Conservation (phyloP, 768 basidiomycete genomes). For the Coprinopsis cinerea region DNA sequence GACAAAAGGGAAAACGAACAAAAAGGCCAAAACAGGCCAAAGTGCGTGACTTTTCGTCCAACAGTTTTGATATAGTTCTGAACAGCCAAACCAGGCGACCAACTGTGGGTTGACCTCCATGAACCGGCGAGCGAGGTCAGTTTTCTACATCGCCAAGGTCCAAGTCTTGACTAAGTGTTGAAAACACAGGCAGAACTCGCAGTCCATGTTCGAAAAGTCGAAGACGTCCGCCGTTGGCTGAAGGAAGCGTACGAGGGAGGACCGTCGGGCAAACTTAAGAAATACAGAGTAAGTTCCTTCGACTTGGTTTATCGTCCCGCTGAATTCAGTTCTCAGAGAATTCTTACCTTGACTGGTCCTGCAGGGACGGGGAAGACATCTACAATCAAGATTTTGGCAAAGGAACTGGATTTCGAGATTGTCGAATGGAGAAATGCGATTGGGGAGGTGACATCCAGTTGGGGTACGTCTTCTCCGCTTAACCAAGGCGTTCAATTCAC, state of each 20-base stretch:
- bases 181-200: constrained; percentile 58
- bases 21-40: neutral
- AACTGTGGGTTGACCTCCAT: constrained; percentile 60
- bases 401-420: constrained; percentile 72
- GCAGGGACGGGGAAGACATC: constrained; percentile 91
- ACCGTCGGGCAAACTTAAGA: constrained; percentile 54
- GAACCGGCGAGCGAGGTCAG: constrained; percentile 53
- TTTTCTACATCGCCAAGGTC: neutral
- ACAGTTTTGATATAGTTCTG: neutral
- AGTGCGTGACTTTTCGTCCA: neutral
- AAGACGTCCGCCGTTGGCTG: constrained; percentile 73
- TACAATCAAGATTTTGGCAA: constrained; percentile 67
- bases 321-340: constrained; percentile 44
- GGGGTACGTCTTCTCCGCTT: constrained; percentile 2
- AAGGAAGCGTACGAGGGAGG: constrained; percentile 66
- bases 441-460: constrained; percentile 37
- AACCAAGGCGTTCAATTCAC: neutral
- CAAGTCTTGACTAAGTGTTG: neutral
- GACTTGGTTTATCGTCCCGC: neutral
- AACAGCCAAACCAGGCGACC: constrained; percentile 27
- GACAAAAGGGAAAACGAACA: neutral
- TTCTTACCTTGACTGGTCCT: constrained; percentile 82
- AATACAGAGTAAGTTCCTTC: constrained; percentile 61
- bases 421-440: constrained; percentile 79
- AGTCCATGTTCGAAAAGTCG: constrained; percentile 74